Conservation (phyloP, 768 basidiomycete genomes). For the Cystofilobasidium bisporidii region DNA sequence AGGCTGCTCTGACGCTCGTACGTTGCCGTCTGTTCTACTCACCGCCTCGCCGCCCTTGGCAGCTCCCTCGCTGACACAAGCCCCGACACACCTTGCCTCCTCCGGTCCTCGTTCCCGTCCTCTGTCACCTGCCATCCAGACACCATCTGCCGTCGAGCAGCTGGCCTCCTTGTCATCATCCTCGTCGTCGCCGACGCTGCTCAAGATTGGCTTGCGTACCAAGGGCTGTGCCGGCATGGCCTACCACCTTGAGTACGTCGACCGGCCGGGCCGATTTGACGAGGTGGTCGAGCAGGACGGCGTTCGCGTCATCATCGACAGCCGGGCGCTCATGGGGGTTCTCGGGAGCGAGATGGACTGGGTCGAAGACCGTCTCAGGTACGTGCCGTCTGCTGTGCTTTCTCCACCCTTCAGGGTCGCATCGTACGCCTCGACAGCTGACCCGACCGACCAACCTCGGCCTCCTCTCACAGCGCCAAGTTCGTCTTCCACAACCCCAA, state of each 20-base stretch:
- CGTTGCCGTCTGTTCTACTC: slow-evolving; percentile 20
- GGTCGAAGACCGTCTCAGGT: slow-evolving; percentile 86
- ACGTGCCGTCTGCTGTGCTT: slow-evolving; percentile 37
- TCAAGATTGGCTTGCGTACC: slow-evolving; percentile 90
- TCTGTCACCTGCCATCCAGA: neutral
- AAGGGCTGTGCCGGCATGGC: slow-evolving; percentile 89
- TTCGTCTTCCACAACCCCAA: slow-evolving; percentile 33
- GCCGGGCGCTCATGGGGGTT: slow-evolving; percentile 92
- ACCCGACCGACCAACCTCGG: neutral
- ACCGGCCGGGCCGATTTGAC: slow-evolving; percentile 79
- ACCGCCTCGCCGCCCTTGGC: too few species aligned
- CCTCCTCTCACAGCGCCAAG: slow-evolving; percentile 26
- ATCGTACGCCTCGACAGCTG: too few species aligned
- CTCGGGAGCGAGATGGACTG: slow-evolving; percentile 99
- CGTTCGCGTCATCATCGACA: slow-evolving; percentile 85
- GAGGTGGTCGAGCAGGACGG: slow-evolving; percentile 95
- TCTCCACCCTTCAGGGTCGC: too few species aligned
- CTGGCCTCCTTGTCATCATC: neutral
- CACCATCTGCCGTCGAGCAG: slow-evolving; percentile 13
- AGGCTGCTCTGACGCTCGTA: slow-evolving; percentile 41
- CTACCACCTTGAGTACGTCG: slow-evolving; percentile 93
- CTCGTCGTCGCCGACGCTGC: slow-evolving; percentile 33
- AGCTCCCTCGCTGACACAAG: neutral
- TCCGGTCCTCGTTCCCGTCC: neutral
- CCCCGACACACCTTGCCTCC: neutral